These are phyloP conservation scores for Blastobotrys petasosporus DNA, from an alignment of 1,139 yeast genomes.

Conservation along the genomic window DNA sequence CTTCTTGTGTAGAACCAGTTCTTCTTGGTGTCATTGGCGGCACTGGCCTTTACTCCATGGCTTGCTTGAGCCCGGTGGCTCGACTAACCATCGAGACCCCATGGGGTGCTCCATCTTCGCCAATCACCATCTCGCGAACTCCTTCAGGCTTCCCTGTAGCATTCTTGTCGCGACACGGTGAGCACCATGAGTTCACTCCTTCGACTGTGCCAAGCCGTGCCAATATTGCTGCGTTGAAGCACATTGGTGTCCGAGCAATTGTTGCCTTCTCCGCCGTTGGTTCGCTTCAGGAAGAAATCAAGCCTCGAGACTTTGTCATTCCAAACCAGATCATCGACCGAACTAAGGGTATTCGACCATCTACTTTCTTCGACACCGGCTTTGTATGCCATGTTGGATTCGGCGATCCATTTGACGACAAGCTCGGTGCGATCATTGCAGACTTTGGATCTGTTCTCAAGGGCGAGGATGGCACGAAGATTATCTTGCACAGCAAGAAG, in stretches of 20 bases:
- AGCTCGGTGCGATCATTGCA: constrained; percentile 59
- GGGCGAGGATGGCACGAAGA: constrained; percentile 31
- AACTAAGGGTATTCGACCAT: constrained; percentile 88
- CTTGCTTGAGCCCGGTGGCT: constrained; percentile 79
- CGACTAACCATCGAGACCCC: constrained; percentile 78
- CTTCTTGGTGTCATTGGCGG: constrained; percentile 91
- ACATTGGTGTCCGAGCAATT: constrained; percentile 77
- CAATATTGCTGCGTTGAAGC: constrained; percentile 91
- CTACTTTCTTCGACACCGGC: constrained; percentile 87
- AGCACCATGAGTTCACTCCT: constrained; percentile 82
- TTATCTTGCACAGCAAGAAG: constrained; percentile 51
- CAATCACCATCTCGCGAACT: constrained; percentile 81
- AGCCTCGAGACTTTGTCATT: constrained; percentile 89
- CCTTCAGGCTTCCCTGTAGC: constrained; percentile 79
- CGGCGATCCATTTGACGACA: constrained; percentile 90
- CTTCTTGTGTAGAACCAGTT: constrained; percentile 49
- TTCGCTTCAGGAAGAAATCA: constrained; percentile 79
- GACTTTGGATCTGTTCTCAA: constrained; percentile 52
- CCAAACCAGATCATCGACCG: constrained; percentile 96
- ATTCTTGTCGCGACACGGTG: constrained; percentile 91
- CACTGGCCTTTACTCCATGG: constrained; percentile 90
- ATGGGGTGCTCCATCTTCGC: constrained; percentile 95
- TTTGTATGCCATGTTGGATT: constrained; percentile 96
- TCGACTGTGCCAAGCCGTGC: constrained; percentile 90
- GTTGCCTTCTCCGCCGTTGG: constrained; percentile 96